Evolutionary conservation across 2,329 filamentous ascomycete genomes (phyloP).

Genomic region (Ascochyta pisi): DNA sequence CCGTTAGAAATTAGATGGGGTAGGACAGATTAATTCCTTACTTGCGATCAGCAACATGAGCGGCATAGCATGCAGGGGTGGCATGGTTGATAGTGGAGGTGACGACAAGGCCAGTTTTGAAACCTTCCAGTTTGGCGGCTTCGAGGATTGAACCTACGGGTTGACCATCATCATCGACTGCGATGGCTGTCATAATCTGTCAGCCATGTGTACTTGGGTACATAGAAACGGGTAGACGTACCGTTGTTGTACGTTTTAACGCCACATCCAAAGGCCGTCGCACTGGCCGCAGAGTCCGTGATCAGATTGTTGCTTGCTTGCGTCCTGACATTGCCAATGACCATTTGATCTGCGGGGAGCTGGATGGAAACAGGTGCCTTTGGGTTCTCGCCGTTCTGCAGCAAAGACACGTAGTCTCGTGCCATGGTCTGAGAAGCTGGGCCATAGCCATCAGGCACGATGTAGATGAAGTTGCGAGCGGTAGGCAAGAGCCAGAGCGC

Average conservation of each 20-base stretch:
- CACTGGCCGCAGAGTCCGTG: constrained; percentile 52
- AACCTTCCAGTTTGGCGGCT: constrained; percentile 50
- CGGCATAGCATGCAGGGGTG: constrained; percentile 26
- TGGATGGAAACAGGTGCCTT: constrained; percentile 26
- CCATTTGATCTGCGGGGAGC: constrained; percentile 27
- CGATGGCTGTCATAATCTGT: constrained; percentile 33
- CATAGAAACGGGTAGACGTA: not conserved
- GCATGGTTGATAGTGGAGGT: constrained; percentile 52
- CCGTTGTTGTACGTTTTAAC: constrained; percentile 50
- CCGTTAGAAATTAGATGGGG: constrained; percentile 21
- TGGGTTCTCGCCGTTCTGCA: constrained; percentile 25
- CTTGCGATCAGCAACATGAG: constrained; percentile 30
- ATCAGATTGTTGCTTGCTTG: constrained; percentile 45
- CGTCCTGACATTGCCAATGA: constrained; percentile 33
- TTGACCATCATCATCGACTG: constrained; percentile 40
- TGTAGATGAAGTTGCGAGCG: constrained; percentile 34
- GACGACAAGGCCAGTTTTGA: constrained; percentile 53
- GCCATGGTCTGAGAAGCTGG: constrained; percentile 33
- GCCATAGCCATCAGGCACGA: constrained; percentile 36
- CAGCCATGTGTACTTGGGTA: not conserved
- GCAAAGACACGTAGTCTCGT: constrained; percentile 29
- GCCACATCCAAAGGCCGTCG: constrained; percentile 51
- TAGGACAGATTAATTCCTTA: not conserved
- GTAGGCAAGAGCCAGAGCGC: constrained; percentile 23
- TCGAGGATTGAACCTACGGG: constrained; percentile 52